Evolutionary conservation across 306 rosid genomes (phyloP).

Genomic region (Hippophae rhamnoides): DNA sequence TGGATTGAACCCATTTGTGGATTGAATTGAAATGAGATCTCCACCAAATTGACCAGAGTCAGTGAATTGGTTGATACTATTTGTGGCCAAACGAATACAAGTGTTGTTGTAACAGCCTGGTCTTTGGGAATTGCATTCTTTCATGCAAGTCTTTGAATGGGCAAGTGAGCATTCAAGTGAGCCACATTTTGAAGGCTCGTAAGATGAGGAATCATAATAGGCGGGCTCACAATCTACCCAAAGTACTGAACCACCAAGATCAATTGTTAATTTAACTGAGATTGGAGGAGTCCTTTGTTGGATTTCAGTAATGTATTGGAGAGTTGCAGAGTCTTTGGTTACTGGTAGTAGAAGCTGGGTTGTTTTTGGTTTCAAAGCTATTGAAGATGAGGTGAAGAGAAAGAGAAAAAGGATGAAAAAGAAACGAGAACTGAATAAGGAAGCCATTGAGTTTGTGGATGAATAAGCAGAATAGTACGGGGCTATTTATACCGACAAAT

Average conservation of each 20-base stretch:
- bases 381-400: too few species aligned
- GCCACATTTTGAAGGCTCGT: slow-evolving; percentile 21
- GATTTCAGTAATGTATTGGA: slow-evolving; percentile 36
- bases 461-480: too few species aligned
- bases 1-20: slow-evolving; percentile 32
- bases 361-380: too few species aligned
- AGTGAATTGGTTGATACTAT: slow-evolving; percentile 23
- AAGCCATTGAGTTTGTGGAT: too few species aligned
- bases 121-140: slow-evolving; percentile 5
- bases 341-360: slow-evolving; percentile 20
- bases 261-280: slow-evolving; percentile 31
- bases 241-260: slow-evolving; percentile 42
- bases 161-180: slow-evolving; percentile 38
- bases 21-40: slow-evolving; percentile 25
- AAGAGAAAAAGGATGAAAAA: too few species aligned
- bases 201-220: slow-evolving; percentile 32
- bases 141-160: background rate
- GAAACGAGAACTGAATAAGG: too few species aligned
- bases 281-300: slow-evolving; percentile 46
- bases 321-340: slow-evolving; percentile 30
- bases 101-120: slow-evolving; percentile 30
- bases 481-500: too few species aligned
- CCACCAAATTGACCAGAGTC: slow-evolving; percentile 27
- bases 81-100: slow-evolving; percentile 18
- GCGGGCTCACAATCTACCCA: slow-evolving; percentile 39